Conservation (phyloP, 2,329 filamentous ascomycete genomes). For the Aureobasidium pullulans region DNA sequence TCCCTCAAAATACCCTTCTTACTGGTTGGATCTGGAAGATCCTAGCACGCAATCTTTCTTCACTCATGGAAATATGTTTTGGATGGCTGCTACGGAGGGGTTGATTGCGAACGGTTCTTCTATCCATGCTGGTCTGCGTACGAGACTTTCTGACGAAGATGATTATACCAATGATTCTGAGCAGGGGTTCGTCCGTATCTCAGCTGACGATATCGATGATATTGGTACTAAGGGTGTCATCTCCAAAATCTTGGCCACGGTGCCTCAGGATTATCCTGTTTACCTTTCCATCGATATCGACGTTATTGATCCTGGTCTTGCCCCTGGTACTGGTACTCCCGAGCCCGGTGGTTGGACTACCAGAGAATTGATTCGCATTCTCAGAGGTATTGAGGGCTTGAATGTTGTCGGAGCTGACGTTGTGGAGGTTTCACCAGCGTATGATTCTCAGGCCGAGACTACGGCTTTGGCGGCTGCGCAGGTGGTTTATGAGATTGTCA, state of each 20-base stretch:
- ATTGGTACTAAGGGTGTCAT: constrained; percentile 66
- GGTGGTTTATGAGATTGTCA: constrained; percentile 79
- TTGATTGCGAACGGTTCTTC: constrained; percentile 66
- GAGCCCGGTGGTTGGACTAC: constrained; percentile 91
- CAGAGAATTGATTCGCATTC: constrained; percentile 73
- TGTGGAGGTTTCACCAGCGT: constrained; percentile 81
- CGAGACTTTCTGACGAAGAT: constrained; percentile 61
- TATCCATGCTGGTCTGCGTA: constrained; percentile 78
- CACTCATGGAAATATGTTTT: constrained; percentile 89
- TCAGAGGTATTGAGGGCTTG: constrained; percentile 72
- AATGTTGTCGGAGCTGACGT: constrained; percentile 87
- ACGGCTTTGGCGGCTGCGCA: constrained; percentile 79
- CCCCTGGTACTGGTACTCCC: constrained; percentile 70
- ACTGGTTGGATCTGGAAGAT: constrained; percentile 53
- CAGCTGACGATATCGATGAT: constrained; percentile 83
- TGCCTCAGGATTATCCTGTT: constrained; percentile 68
- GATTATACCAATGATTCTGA: constrained; percentile 62
- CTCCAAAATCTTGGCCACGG: constrained; percentile 59
- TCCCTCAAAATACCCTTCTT: constrained; percentile 68
- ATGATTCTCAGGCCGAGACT: constrained; percentile 71
- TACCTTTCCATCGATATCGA: constrained; percentile 79
- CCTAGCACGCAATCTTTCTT: constrained; percentile 62
- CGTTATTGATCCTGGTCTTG: constrained; percentile 65
- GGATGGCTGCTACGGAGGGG: constrained; percentile 74
- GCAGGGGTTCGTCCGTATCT: constrained; percentile 73